Percentiles rank a stretch among this genome's conserved stretches.
These are phyloP conservation scores for Epithemia pelagica DNA, from an alignment of 108 stramenopile genomes.

Conservation along the genomic window DNA sequence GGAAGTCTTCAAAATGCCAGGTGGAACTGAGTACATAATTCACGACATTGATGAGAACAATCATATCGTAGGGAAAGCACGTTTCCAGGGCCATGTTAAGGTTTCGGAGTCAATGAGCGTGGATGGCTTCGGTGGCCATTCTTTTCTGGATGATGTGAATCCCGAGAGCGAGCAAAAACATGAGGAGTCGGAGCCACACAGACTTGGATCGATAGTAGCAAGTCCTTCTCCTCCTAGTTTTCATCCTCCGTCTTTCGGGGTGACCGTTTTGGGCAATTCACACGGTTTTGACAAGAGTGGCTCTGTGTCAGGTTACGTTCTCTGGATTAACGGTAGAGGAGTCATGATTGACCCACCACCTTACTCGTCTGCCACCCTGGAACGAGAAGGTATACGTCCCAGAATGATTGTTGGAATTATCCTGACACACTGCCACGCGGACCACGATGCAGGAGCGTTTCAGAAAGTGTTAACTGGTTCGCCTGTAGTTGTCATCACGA, in stretches of 20 bases:
- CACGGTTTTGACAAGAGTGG: constrained; percentile 92
- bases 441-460: constrained; percentile 94
- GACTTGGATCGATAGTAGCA: background rate
- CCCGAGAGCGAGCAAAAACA: background rate
- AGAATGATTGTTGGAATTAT: constrained; percentile 88
- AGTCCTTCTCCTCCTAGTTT: constrained; percentile 53
- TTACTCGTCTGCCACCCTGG: constrained; percentile 79
- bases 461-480: constrained; percentile 89
- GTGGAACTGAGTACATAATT: constrained; percentile 77
- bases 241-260: constrained; percentile 88
- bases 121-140: constrained; percentile 46
- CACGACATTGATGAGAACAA: constrained; percentile 78
- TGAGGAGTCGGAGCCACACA: background rate
- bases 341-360: constrained; percentile 96
- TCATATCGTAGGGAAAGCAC: constrained; percentile 51
- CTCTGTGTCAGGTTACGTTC: constrained; percentile 89
- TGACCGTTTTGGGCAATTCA: constrained; percentile 90
- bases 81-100: constrained; percentile 43
- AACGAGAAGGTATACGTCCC: constrained; percentile 81
- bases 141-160: constrained; percentile 24
- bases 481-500: constrained; percentile 84
- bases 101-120: constrained; percentile 67
- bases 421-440: constrained; percentile 91
- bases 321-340: constrained; percentile 92
- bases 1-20: constrained; percentile 83